These are phyloP conservation scores for Boletus rubroflammeus DNA, from an alignment of 768 basidiomycete genomes.

Conservation along the genomic window DNA sequence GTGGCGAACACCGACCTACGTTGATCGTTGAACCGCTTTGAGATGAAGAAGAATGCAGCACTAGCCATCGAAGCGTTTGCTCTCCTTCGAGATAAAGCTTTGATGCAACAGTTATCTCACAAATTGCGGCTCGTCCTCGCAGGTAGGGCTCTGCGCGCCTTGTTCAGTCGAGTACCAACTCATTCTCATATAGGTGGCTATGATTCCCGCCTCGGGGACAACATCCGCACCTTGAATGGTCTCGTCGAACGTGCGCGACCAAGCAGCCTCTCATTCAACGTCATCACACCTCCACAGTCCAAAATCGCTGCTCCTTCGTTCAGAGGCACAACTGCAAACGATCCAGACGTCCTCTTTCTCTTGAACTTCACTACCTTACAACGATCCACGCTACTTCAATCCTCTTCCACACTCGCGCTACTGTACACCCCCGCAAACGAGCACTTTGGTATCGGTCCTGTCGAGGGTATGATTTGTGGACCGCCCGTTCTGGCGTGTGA, in stretches of 20 bases:
- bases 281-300: constrained; percentile 49
- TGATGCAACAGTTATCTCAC: constrained; percentile 18
- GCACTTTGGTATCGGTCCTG: constrained; percentile 95
- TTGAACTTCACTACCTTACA: constrained; percentile 87
- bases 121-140: constrained; percentile 72
- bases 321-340: constrained; percentile 32
- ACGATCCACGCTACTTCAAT: constrained; percentile 74
- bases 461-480: constrained; percentile 92
- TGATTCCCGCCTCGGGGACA: constrained; percentile 84
- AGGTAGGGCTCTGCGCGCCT: constrained; percentile 41
- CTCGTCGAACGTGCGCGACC: constrained; percentile 59
- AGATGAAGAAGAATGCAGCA: constrained; percentile 87
- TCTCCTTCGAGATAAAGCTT: constrained; percentile 37
- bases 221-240: constrained; percentile 59
- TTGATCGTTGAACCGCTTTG: constrained; percentile 92
- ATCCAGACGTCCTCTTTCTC: constrained; percentile 77
- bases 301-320: constrained; percentile 39
- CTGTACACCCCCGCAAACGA: constrained; percentile 95
- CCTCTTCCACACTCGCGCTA: constrained; percentile 63
- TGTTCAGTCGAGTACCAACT: background rate
- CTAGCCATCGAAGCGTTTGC: constrained; percentile 83
- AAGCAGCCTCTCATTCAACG: constrained; percentile 53
- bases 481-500: constrained; percentile 86
- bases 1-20: too few relatives aligned
- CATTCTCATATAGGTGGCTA: constrained; percentile 64